These are phyloP conservation scores for Hippophae gyantsensis DNA, from an alignment of 306 rosid species.

Conservation along the genomic window DNA sequence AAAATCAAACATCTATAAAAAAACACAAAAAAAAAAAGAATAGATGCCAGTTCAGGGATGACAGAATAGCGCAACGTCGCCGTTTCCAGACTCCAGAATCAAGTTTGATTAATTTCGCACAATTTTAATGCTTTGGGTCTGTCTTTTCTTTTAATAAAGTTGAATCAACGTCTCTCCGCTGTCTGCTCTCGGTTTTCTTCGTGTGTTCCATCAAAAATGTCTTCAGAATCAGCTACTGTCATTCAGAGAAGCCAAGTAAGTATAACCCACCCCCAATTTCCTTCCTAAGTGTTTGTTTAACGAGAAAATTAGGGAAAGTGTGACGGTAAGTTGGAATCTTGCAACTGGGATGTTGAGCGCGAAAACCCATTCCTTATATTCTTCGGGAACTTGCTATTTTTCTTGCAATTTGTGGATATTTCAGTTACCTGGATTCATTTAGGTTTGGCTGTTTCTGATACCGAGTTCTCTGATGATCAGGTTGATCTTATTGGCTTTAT, in stretches of 20 bases:
- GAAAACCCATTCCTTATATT: constrained; percentile 8
- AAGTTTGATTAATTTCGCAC: neutral
- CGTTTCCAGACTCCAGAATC: neutral
- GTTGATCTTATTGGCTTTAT: constrained; percentile 91
- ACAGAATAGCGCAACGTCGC: no score
- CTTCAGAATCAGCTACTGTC: constrained; percentile 76
- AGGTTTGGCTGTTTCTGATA: constrained; percentile 10
- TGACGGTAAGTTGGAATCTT: constrained; percentile 5
- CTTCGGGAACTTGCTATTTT: neutral
- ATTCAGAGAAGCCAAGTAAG: constrained; percentile 72
- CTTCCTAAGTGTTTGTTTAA: neutral
- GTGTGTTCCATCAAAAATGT: constrained; percentile 36
- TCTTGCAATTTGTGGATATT: neutral
- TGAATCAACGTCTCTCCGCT: neutral
- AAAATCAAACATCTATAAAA: no score
- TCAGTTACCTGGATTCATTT: neutral
- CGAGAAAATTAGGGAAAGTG: constrained; percentile 3
- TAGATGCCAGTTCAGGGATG: no score
- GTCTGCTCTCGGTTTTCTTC: neutral
- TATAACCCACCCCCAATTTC: constrained; percentile 10
- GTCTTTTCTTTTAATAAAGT: neutral
- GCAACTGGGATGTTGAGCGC: constrained; percentile 8
- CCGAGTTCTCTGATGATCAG: constrained; percentile 29
- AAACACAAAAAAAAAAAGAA: no score
- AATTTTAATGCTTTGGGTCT: neutral